A percentile compares a stretch with the other conserved stretches of the same genome.
Evolutionary conservation across 2,329 filamentous ascomycete genomes (phyloP).

Genomic region (Paracoccidioides lutzii): DNA sequence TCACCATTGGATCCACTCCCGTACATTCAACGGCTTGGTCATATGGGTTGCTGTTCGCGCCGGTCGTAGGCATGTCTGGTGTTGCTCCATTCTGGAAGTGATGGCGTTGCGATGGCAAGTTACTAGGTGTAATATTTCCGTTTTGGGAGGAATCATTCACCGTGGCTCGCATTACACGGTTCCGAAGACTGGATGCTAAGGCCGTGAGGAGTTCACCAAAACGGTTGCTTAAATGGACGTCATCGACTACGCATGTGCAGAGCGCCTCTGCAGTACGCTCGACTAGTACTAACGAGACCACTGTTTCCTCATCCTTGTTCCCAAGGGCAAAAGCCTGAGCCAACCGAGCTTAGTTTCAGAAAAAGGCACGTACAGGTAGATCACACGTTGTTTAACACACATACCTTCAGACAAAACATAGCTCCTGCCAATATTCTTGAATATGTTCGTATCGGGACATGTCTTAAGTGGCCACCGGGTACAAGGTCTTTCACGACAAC

Average conservation of each 20-base stretch:
- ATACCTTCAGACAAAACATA: constrained; percentile 43
- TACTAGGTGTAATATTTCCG: constrained; percentile 9
- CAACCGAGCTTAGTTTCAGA: constrained; percentile 5
- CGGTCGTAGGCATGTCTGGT: neutral
- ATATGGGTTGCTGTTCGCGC: neutral
- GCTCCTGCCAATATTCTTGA: constrained; percentile 45
- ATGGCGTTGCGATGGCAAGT: constrained; percentile 5
- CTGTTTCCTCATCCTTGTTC: constrained; percentile 42
- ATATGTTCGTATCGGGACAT: constrained; percentile 44
- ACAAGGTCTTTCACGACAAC: constrained; percentile 42
- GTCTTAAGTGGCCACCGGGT: constrained; percentile 38
- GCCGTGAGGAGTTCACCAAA: constrained; percentile 34
- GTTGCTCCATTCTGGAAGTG: constrained; percentile 2
- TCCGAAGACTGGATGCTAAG: constrained; percentile 10
- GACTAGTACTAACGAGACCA: constrained; percentile 38
- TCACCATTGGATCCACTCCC: neutral
- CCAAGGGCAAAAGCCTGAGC: constrained; percentile 41
- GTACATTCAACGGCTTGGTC: neutral
- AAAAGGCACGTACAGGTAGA: neutral
- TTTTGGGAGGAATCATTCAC: constrained; percentile 6
- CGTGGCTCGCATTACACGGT: constrained; percentile 7
- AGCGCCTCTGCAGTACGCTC: constrained; percentile 40
- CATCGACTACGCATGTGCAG: constrained; percentile 43
- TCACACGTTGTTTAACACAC: neutral
- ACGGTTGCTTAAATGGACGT: constrained; percentile 51